These are phyloP conservation scores for Aspergillus luchuensis DNA, from an alignment of 2,329 filamentous ascomycete genomes.

Conservation along the genomic window DNA sequence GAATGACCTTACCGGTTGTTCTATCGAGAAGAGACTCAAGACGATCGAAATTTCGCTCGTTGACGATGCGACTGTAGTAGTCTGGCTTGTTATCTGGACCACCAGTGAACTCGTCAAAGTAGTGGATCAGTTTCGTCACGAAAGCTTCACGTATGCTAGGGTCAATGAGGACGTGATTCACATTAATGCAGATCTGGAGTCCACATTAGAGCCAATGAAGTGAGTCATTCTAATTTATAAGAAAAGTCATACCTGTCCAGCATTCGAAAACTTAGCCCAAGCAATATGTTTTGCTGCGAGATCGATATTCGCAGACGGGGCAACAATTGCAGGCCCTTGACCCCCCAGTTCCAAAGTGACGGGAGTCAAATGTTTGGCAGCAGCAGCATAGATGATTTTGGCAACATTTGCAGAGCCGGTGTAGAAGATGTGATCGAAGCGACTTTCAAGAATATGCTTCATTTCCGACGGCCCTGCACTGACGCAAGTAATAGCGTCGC, in stretches of 20 bases:
- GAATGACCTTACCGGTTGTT: slow-evolving; percentile 42
- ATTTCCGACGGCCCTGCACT: slow-evolving; percentile 45
- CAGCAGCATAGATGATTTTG: slow-evolving; percentile 42
- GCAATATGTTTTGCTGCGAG: slow-evolving; percentile 49
- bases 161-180: slow-evolving; percentile 51
- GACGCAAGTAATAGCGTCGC: slow-evolving; percentile 37
- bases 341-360: slow-evolving; percentile 51
- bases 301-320: slow-evolving; percentile 44
- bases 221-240: not conserved
- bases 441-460: slow-evolving; percentile 38
- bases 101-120: slow-evolving; percentile 36
- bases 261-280: slow-evolving; percentile 46
- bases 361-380: slow-evolving; percentile 51
- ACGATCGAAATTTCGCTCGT: slow-evolving; percentile 47
- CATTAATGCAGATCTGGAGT: slow-evolving; percentile 35
- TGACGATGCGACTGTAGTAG: slow-evolving; percentile 43
- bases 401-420: slow-evolving; percentile 46
- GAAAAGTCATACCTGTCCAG: slow-evolving; percentile 38
- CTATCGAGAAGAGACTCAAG: slow-evolving; percentile 40
- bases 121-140: slow-evolving; percentile 35
- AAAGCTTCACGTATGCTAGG: slow-evolving; percentile 43
- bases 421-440: slow-evolving; percentile 52
- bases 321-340: slow-evolving; percentile 49
- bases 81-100: slow-evolving; percentile 21
- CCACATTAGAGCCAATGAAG: not conserved